These are phyloP conservation scores for Amanita phalloides DNA, from an alignment of 768 basidiomycete genomes.

Conservation along the genomic window DNA sequence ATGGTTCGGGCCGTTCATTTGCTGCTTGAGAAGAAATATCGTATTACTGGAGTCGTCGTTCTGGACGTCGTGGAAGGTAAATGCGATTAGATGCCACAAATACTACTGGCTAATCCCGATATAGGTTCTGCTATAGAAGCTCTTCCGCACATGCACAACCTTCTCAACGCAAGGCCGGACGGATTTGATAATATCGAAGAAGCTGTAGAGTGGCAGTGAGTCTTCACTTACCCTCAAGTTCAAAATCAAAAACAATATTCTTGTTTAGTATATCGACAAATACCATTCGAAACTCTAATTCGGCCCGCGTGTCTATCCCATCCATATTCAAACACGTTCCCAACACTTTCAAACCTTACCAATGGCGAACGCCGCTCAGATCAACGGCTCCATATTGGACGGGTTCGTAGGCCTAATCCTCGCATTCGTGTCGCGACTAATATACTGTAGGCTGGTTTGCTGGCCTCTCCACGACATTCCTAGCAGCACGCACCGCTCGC, in stretches of 20 bases:
- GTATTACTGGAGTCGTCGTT: slow-evolving; percentile 67
- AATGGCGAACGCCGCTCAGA: slow-evolving; percentile 79
- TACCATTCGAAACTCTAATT: slow-evolving; percentile 70
- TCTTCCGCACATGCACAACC: slow-evolving; percentile 82
- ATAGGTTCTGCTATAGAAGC: slow-evolving; percentile 85
- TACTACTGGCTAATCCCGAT: background rate
- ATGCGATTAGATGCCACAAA: background rate
- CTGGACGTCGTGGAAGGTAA: slow-evolving; percentile 86
- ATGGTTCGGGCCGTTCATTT: slow-evolving; percentile 59
- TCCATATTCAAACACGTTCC: slow-evolving; percentile 50
- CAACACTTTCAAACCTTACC: slow-evolving; percentile 29
- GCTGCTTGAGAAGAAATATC: slow-evolving; percentile 59
- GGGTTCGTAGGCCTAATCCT: slow-evolving; percentile 34
- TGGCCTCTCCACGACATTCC: slow-evolving; percentile 71
- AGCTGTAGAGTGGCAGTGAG: slow-evolving; percentile 95
- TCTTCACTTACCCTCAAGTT: slow-evolving; percentile 7
- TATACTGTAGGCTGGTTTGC: slow-evolving; percentile 74
- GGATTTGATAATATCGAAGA: slow-evolving; percentile 78
- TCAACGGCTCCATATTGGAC: slow-evolving; percentile 87
- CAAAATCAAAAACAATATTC: background rate
- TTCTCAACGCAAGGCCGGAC: slow-evolving; percentile 78
- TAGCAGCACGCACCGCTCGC: slow-evolving; percentile 68
- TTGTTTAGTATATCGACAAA: slow-evolving; percentile 58
- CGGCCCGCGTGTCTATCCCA: slow-evolving; percentile 87
- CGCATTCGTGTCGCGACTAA: background rate